Percentiles rank a stretch among this genome's conserved stretches.
phyloP scores from a whole-genome alignment of 2,329 filamentous ascomycete genomes.

The Colletotrichum lentis region DNA sequence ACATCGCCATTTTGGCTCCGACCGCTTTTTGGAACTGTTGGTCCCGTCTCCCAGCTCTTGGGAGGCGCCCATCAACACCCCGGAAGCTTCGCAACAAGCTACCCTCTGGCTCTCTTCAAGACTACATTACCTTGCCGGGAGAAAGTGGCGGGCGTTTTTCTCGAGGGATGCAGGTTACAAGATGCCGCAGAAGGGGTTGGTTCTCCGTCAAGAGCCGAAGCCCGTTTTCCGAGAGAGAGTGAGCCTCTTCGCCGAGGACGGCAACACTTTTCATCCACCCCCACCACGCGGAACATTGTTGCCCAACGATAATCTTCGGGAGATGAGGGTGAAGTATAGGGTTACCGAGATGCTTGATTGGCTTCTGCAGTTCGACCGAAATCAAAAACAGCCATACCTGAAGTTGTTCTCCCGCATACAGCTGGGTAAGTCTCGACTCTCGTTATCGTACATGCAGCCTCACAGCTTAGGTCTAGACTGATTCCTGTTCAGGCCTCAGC shows the following conservation, averaged over 20 bases:
- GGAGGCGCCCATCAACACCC: constrained; percentile 43
- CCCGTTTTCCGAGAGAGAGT: constrained; percentile 42
- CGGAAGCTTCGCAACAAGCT: neutral
- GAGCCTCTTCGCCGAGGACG: constrained; percentile 63
- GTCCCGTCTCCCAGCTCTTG: constrained; percentile 55
- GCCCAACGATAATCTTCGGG: neutral
- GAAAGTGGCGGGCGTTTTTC: constrained; percentile 60
- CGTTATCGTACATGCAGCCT: too few species aligned
- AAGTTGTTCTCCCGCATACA: constrained; percentile 68
- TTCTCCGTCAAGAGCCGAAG: constrained; percentile 41
- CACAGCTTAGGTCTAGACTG: neutral
- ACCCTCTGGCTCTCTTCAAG: constrained; percentile 52
- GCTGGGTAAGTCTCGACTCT: constrained; percentile 59
- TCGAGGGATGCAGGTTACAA: constrained; percentile 43
- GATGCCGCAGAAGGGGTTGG: constrained; percentile 48
- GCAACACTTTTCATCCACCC: constrained; percentile 50
- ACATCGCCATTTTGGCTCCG: constrained; percentile 63
- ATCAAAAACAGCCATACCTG: constrained; percentile 55
- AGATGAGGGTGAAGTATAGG: constrained; percentile 41
- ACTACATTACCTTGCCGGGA: constrained; percentile 55
- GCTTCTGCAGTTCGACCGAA: constrained; percentile 58
- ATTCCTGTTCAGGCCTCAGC: constrained; percentile 56
- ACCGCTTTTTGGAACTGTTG: constrained; percentile 65
- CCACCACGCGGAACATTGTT: constrained; percentile 37
- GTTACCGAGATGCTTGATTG: constrained; percentile 56